Percentiles rank a stretch among this genome's conserved stretches.
Conservation (phyloP, 306 rosid species). For the Acmispon strigosus region DNA sequence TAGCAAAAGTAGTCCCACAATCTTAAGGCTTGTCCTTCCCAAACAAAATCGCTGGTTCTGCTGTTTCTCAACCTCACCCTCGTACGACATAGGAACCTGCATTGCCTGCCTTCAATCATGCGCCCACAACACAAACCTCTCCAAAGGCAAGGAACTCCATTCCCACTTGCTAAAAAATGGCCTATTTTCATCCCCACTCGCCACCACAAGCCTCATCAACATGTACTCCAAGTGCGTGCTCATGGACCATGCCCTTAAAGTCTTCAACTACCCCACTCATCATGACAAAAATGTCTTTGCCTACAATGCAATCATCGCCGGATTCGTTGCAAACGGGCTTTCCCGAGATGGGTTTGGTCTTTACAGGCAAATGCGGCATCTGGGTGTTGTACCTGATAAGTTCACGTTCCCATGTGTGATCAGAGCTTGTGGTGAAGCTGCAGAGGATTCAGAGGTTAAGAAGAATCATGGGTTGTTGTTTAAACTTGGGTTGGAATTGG, state of each 20-base stretch:
- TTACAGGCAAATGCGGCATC: constrained; percentile 46
- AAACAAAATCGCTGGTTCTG: not conserved
- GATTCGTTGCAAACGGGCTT: constrained; percentile 49
- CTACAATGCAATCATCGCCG: constrained; percentile 72
- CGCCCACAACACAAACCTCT: constrained; percentile 43
- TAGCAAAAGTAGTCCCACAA: constrained; percentile 55
- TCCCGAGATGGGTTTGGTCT: constrained; percentile 33
- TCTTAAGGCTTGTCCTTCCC: not conserved
- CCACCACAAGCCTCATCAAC: constrained; percentile 72
- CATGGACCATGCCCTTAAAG: constrained; percentile 40
- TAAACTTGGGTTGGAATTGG: constrained; percentile 71
- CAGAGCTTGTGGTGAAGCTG: constrained; percentile 45
- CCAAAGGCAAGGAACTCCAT: constrained; percentile 54
- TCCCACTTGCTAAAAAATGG: constrained; percentile 44
- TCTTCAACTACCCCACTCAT: constrained; percentile 34
- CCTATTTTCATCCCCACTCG: constrained; percentile 42
- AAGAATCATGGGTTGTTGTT: constrained; percentile 67
- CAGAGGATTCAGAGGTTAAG: constrained; percentile 43
- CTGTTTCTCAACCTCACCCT: constrained; percentile 32
- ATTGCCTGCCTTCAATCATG: constrained; percentile 54
- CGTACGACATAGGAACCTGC: constrained; percentile 35
- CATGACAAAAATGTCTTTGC: constrained; percentile 54
- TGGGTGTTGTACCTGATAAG: constrained; percentile 58
- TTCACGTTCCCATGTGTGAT: constrained; percentile 71
- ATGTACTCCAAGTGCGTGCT: constrained; percentile 75